A percentile compares a stretch with the other conserved stretches of the same genome.
Evolutionary conservation across 495 filamentous ascomycete genomes (phyloP).

Genomic region (Sordaria brevicollis): DNA sequence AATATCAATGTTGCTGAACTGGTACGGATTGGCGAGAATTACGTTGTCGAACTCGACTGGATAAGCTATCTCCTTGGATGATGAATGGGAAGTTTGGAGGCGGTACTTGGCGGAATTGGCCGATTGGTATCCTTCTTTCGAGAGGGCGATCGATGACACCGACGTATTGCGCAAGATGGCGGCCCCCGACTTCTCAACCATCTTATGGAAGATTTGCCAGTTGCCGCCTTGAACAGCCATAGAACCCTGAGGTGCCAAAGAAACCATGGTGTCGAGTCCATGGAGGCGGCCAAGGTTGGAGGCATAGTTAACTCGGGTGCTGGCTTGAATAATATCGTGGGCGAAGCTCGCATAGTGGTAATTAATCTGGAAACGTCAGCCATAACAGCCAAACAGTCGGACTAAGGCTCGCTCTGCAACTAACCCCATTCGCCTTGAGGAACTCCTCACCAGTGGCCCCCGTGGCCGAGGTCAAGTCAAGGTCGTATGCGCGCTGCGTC

Average conservation of each 20-base stretch:
- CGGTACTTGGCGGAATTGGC: slow-evolving; percentile 34
- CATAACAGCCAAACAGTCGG: neutral
- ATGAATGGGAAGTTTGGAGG: slow-evolving; percentile 33
- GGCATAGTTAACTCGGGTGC: slow-evolving; percentile 90
- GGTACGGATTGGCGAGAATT: slow-evolving; percentile 66
- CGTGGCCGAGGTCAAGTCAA: slow-evolving; percentile 56
- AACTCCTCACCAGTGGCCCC: slow-evolving; percentile 60
- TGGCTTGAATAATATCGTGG: slow-evolving; percentile 81
- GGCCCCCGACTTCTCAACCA: slow-evolving; percentile 56
- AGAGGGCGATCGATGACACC: slow-evolving; percentile 49
- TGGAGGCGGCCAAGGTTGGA: slow-evolving; percentile 80
- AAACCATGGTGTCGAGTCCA: slow-evolving; percentile 77
- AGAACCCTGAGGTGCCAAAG: slow-evolving; percentile 79
- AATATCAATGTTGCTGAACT: slow-evolving; percentile 53
- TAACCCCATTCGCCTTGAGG: slow-evolving; percentile 51
- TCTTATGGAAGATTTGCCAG: slow-evolving; percentile 85
- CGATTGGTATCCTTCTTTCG: slow-evolving; percentile 12
- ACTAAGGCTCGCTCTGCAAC: slow-evolving; percentile 1
- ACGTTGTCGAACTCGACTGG: slow-evolving; percentile 60
- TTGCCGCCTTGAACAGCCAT: slow-evolving; percentile 77
- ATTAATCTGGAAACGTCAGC: slow-evolving; percentile 37
- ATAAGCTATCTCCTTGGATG: slow-evolving; percentile 12
- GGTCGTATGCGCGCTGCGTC: slow-evolving; percentile 49
- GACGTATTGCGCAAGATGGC: slow-evolving; percentile 56
- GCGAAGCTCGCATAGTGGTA: slow-evolving; percentile 56